These are phyloP conservation scores for Trifolium pratense DNA, from an alignment of 306 rosid species.

Conservation along the genomic window DNA sequence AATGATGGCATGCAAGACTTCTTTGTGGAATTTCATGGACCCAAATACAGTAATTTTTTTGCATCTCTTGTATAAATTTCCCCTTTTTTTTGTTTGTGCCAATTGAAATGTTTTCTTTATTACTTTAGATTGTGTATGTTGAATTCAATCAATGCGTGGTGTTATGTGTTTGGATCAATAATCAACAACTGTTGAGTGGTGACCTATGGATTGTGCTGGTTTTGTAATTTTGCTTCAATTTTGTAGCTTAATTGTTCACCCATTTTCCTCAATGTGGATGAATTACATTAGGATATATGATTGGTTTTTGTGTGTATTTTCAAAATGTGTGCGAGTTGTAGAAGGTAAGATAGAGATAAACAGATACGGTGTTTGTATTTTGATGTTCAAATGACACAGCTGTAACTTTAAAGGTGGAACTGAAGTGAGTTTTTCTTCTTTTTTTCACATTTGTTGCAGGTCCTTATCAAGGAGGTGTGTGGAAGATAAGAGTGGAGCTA, in stretches of 20 bases:
- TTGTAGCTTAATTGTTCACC: conserved; percentile 38
- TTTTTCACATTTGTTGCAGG: conserved; percentile 53
- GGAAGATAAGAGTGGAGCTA: conserved; percentile 87
- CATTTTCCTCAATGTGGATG: conserved; percentile 36
- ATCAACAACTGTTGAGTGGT: neutral
- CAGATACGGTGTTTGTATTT: neutral
- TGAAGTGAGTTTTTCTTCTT: neutral
- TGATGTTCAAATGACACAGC: neutral
- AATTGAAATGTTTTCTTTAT: conserved; percentile 17
- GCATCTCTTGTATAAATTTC: neutral
- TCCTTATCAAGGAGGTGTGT: conserved; percentile 76
- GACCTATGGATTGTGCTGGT: conserved; percentile 31
- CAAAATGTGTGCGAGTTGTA: neutral
- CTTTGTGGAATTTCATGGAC: conserved; percentile 79
- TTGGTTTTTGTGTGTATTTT: neutral
- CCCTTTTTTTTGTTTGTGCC: neutral
- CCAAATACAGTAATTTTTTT: conserved; percentile 67
- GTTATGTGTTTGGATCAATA: conserved; percentile 32
- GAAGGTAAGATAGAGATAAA: neutral
- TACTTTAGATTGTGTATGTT: conserved; percentile 17
- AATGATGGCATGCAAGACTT: conserved; percentile 80
- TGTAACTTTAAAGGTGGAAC: conserved; percentile 20
- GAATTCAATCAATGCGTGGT: conserved; percentile 37
- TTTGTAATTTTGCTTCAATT: conserved; percentile 37
- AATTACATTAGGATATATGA: conserved; percentile 38